Evolutionary conservation across 768 basidiomycete genomes (phyloP).

Genomic region (Russula sp.): DNA sequence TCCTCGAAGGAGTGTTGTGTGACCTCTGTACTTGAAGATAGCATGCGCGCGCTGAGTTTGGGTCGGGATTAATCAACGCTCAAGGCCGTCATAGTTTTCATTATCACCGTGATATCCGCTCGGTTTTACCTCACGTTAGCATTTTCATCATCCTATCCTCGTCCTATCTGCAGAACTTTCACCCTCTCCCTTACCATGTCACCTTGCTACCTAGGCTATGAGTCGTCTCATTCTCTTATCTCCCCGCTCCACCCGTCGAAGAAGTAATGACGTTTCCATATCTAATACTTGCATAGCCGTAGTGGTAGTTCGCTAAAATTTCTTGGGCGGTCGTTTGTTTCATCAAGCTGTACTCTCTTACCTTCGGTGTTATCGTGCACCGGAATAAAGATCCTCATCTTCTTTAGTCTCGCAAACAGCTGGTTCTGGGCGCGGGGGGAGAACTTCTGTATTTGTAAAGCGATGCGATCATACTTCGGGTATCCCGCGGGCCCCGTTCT

Average conservation of each 20-base stretch:
- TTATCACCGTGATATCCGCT: slow-evolving; percentile 5
- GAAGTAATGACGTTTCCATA: slow-evolving; percentile 12
- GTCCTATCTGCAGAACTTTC: slow-evolving; percentile 1
- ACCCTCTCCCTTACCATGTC: background rate
- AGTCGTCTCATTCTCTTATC: background rate
- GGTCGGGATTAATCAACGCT: slow-evolving; percentile 38
- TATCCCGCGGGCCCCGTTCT: background rate
- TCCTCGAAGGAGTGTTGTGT: slow-evolving; percentile 2
- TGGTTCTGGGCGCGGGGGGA: background rate
- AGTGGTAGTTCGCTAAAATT: slow-evolving; percentile 1
- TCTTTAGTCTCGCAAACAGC: background rate
- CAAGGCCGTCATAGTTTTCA: background rate
- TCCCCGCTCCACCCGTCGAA: background rate
- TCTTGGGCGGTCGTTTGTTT: background rate
- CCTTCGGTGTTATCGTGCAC: background rate
- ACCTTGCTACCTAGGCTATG: background rate
- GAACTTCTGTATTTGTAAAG: background rate
- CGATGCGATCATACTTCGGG: background rate
- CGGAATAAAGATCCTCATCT: background rate
- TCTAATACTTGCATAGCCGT: slow-evolving; percentile 15
- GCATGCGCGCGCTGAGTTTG: slow-evolving; percentile 59
- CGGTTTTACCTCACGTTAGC: slow-evolving; percentile 14
- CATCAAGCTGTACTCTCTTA: background rate
- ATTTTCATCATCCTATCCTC: background rate
- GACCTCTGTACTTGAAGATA: slow-evolving; percentile 47